Evolutionary conservation across 2,329 filamentous ascomycete genomes (phyloP), one percentile per base, ranked within the genome.

Genomic region (Cytospora paraplurivora): DNA sequence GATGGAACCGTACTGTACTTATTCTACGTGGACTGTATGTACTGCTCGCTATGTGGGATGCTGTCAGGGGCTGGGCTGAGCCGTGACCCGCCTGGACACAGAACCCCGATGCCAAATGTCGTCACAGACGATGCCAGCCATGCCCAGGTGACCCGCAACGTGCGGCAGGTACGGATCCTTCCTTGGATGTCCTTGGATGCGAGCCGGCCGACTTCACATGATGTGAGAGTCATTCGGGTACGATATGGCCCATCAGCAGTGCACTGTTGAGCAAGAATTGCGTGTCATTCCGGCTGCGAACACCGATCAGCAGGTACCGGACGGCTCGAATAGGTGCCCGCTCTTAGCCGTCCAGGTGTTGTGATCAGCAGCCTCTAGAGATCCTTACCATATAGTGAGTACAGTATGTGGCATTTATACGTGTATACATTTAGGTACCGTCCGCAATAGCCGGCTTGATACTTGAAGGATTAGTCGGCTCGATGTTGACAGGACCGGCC

Each of bases 241-340:
- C 27, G 27, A 27, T 27, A 27, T 27, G 27, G 27, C 27, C 27
- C 27, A 27, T 27, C 27, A 27, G 27, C 27, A 27, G 27, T 27
- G 27, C 27, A 2, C 27, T 27, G 27, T 27, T 27, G 27, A 27
- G 27, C 27, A 27, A 27, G 27, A 27, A 27, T 27, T 27, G 27
- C 27, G 27, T 27, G 27, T 4, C 27, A 27, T 27, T 27, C 27
- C 27, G 27, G 27, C 44, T 37, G 8, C 8, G 35, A 37, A 37
- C 35, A 47, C 44, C 21, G 62, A 64, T 63, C 62, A 54, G 44
- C 61, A 64, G 64, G 61, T 63, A 63, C 61, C 55, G 27, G 33
- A 44, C 50, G 59, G 50, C 51, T 53, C 49, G 35, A 17, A 44
- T 32, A 17, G 47, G 60, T 62, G 60, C 47, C 61, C 59, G 59